phyloP scores from a whole-genome alignment of 106 monocot genomes.

The Ottelia alismoides region DNA sequence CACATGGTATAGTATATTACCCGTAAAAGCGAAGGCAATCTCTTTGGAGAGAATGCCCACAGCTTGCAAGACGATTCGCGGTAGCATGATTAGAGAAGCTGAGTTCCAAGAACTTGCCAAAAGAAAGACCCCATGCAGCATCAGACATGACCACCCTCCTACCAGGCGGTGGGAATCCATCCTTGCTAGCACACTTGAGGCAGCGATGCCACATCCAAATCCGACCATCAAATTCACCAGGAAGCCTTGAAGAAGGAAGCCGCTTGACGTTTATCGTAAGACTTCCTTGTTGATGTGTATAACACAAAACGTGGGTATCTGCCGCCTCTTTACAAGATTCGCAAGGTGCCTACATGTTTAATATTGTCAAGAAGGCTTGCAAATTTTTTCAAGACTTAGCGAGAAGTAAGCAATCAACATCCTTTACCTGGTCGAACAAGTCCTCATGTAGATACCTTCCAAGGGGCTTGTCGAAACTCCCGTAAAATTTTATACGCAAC shows the following conservation, averaged over 20 bases:
- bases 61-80: slow-evolving; percentile 80
- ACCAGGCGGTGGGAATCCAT: slow-evolving; percentile 72
- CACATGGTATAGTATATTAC: slow-evolving; percentile 20
- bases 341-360: too few relatives aligned
- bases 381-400: too few relatives aligned
- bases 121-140: slow-evolving; percentile 91
- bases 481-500: slow-evolving; percentile 86
- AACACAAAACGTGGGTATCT: slow-evolving; percentile 73
- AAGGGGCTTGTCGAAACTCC: slow-evolving; percentile 85
- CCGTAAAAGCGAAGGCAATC: slow-evolving; percentile 94
- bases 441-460: slow-evolving; percentile 78
- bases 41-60: slow-evolving; percentile 91
- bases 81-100: slow-evolving; percentile 81
- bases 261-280: slow-evolving; percentile 63
- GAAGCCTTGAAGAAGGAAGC: slow-evolving; percentile 39
- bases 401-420: too few relatives aligned
- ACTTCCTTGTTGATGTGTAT: slow-evolving; percentile 70
- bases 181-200: slow-evolving; percentile 45
- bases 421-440: slow-evolving; percentile 91
- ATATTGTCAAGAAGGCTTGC: too few relatives aligned
- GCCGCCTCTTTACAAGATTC: slow-evolving; percentile 51
- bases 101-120: slow-evolving; percentile 98
- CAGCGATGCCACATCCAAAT: slow-evolving; percentile 99
- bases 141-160: slow-evolving; percentile 91
- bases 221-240: slow-evolving; percentile 72